Evolutionary conservation across 2,329 filamentous ascomycete species (phyloP).

Genomic region (Raffaelea ambrosiae): DNA sequence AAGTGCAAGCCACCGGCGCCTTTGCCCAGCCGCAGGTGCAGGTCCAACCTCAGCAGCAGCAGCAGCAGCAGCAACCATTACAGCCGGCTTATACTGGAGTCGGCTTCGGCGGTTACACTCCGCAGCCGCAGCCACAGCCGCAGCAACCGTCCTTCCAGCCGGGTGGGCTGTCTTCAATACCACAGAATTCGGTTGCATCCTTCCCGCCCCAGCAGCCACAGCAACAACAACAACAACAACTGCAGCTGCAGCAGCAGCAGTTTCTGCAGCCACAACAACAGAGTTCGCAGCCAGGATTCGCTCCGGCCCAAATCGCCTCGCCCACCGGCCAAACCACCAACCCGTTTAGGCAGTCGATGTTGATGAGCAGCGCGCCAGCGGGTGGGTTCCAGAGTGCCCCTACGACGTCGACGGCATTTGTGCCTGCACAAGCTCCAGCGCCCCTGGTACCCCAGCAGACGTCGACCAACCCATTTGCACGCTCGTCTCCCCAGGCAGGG

Average conservation of each 20-base stretch:
- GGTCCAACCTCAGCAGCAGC: constrained; percentile 25
- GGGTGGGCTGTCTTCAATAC: constrained; percentile 44
- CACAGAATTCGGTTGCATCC: constrained; percentile 42
- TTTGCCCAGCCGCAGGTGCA: constrained; percentile 27
- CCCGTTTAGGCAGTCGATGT: constrained; percentile 88
- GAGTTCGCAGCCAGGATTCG: constrained; percentile 1
- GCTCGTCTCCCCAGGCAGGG: constrained; percentile 41
- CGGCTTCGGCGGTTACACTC: constrained; percentile 76
- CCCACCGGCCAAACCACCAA: constrained; percentile 61
- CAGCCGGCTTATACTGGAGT: constrained; percentile 55
- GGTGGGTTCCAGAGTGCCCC: constrained; percentile 28
- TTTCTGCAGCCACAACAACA: background rate
- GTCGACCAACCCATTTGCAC: constrained; percentile 83
- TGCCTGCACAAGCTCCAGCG: background rate
- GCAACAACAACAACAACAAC: background rate
- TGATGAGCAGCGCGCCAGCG: constrained; percentile 51
- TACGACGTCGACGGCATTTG: background rate
- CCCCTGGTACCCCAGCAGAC: constrained; percentile 39
- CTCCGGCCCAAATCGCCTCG: background rate
- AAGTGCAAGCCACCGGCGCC: constrained; percentile 25
- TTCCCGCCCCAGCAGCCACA: constrained; percentile 42
- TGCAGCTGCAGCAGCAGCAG: constrained; percentile 1
- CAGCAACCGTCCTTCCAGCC: constrained; percentile 41
- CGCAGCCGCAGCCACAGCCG: constrained; percentile 32
- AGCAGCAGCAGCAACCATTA: constrained; percentile 28